Conservation (phyloP, 1,284 basidiomycete genomes). For the Moesziomyces parantarcticus region DNA sequence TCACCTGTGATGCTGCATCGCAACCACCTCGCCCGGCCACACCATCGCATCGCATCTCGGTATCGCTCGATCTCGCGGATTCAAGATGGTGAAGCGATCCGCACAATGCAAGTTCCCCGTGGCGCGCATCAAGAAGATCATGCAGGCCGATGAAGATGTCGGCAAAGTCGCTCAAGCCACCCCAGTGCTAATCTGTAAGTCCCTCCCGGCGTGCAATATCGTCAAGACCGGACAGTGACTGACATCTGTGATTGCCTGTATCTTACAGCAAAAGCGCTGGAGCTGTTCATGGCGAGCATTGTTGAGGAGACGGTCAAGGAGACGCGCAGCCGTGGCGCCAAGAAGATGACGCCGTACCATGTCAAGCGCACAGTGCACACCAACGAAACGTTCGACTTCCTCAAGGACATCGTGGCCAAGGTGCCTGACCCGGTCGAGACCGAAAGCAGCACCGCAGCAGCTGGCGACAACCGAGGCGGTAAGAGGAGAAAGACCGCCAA, state of each 20-base stretch:
- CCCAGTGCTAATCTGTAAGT: constrained; percentile 95
- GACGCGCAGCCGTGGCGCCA: constrained; percentile 81
- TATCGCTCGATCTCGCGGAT: background rate
- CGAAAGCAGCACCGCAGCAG: constrained; percentile 9
- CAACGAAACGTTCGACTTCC: constrained; percentile 90
- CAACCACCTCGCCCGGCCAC: background rate
- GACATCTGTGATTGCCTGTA: background rate
- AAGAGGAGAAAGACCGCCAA: constrained; percentile 53
- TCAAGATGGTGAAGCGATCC: constrained; percentile 61
- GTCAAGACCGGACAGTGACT: constrained; percentile 1
- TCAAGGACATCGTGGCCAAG: constrained; percentile 90
- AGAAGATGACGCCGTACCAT: constrained; percentile 93
- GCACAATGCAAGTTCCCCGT: constrained; percentile 65
- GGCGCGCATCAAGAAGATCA: constrained; percentile 98
- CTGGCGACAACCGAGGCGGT: constrained; percentile 38
- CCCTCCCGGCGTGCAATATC: background rate
- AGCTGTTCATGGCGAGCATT: constrained; percentile 89
- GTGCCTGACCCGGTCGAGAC: constrained; percentile 83
- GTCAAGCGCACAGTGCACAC: constrained; percentile 92
- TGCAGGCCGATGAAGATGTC: constrained; percentile 99
- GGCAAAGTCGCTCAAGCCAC: constrained; percentile 98
- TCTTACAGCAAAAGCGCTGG: constrained; percentile 87
- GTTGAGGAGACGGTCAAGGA: constrained; percentile 87
- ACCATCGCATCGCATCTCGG: background rate
- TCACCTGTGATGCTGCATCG: background rate